Evolutionary conservation across 176 grass and related monocot species (phyloP).

Genomic region (Tillandsia fasciculata): DNA sequence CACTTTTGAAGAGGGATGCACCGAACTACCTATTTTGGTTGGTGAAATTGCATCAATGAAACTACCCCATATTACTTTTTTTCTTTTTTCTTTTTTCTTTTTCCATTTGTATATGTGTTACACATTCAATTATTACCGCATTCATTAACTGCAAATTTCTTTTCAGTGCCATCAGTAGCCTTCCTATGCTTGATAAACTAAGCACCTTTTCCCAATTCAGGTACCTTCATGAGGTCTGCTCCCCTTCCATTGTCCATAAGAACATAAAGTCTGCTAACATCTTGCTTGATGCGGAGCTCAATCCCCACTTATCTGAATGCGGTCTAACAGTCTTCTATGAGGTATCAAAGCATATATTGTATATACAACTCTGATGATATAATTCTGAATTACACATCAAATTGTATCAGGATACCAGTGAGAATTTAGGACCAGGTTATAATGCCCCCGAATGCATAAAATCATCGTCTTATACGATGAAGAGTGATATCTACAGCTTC

Average conservation of each 20-base stretch:
- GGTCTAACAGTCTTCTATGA: constrained; percentile 62
- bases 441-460: constrained; percentile 57
- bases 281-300: constrained; percentile 75
- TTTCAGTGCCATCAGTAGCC: no score
- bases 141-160: no score
- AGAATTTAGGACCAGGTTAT: constrained; percentile 72
- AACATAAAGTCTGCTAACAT: constrained; percentile 87
- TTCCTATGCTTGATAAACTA: neutral
- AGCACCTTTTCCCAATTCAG: constrained; percentile 23
- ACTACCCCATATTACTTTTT: neutral
- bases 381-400: constrained; percentile 4
- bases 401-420: constrained; percentile 44
- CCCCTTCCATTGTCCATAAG: constrained; percentile 71
- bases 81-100: constrained; percentile 2
- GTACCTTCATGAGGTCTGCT: constrained; percentile 83
- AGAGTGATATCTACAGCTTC: constrained; percentile 83
- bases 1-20: no score
- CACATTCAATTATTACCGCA: no score
- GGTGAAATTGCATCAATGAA: no score
- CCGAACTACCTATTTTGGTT: no score
- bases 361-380: neutral
- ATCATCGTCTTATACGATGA: constrained; percentile 49
- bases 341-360: constrained; percentile 26
- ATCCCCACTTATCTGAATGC: constrained; percentile 56
- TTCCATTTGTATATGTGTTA: constrained; percentile 4